These are phyloP conservation scores for Xanthoconium stramineum DNA, from an alignment of 768 basidiomycete species.

Conservation along the genomic window DNA sequence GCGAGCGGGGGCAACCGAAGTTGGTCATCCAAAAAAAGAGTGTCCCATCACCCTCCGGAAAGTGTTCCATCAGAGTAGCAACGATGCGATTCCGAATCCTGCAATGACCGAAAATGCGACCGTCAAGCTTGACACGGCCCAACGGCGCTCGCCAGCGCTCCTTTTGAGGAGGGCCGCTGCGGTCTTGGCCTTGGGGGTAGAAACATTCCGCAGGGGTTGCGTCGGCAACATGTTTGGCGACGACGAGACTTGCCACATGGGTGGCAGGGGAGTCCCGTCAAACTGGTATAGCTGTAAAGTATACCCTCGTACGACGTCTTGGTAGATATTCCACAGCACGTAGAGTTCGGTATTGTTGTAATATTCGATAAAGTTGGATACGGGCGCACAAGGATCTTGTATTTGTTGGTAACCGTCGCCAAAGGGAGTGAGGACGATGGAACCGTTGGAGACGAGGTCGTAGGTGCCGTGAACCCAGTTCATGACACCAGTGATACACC, in stretches of 20 bases:
- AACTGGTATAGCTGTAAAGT: conserved; percentile 77
- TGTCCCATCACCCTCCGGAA: background rate
- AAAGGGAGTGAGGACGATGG: conserved; percentile 69
- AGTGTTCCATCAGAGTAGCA: conserved; percentile 18
- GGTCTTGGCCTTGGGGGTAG: conserved; percentile 21
- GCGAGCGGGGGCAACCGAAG: background rate
- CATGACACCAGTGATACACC: conserved; percentile 86
- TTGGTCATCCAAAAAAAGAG: background rate
- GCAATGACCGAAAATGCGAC: conserved; percentile 9
- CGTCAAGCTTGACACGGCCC: conserved; percentile 13
- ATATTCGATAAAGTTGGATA: conserved; percentile 80
- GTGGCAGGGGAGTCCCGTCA: conserved; percentile 75
- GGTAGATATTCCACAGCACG: conserved; percentile 65
- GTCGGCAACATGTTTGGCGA: conserved; percentile 89
- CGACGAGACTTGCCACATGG: conserved; percentile 60
- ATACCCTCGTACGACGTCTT: conserved; percentile 56
- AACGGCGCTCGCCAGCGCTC: conserved; percentile 27
- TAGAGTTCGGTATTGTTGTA: conserved; percentile 79
- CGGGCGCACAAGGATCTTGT: conserved; percentile 88
- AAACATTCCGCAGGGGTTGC: conserved; percentile 54
- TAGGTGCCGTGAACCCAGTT: conserved; percentile 90
- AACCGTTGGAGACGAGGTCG: conserved; percentile 67
- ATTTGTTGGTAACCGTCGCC: conserved; percentile 92
- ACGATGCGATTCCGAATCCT: conserved; percentile 23
- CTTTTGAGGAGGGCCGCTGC: conserved; percentile 12